phyloP scores from a whole-genome alignment of 208 protist genomes.

The Acanthamoeba triangularis region DNA sequence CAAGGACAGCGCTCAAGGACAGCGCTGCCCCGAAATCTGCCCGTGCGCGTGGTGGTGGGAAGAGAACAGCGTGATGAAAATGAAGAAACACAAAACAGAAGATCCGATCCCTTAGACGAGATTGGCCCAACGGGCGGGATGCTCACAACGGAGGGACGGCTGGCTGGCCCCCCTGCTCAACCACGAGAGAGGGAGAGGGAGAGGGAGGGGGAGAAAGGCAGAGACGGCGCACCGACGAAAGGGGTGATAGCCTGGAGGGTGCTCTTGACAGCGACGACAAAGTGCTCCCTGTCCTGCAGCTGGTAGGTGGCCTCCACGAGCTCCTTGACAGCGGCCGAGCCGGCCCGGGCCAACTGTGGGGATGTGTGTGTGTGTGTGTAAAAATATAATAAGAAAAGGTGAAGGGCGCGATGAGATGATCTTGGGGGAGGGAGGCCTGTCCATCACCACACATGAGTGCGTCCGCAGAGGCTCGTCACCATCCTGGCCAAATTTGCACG shows the following conservation, averaged over 20 bases:
- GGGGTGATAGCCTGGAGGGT: conserved; percentile 5
- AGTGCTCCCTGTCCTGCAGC: conserved; percentile 26
- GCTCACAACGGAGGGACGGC: too few relatives aligned
- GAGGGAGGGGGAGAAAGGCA: not conserved
- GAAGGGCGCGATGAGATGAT: not conserved
- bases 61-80: not conserved
- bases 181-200: not conserved
- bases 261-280: conserved; percentile 5
- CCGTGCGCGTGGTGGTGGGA: not conserved
- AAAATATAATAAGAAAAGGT: not conserved
- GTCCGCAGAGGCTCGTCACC: not conserved
- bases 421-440: not conserved
- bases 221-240: not conserved
- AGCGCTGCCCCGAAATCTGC: not conserved
- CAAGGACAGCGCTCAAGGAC: not conserved
- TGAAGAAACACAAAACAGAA: not conserved
- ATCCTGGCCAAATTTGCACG: not conserved
- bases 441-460: not conserved
- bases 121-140: not conserved
- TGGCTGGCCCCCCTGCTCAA: too few relatives aligned
- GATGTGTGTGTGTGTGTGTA: not conserved
- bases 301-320: conserved; percentile 51
- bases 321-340: conserved; percentile 36
- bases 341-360: not conserved
- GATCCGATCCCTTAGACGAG: not conserved